Conservation (phyloP, 1,139 yeast species). For the Trichomonascaceae sp. region DNA sequence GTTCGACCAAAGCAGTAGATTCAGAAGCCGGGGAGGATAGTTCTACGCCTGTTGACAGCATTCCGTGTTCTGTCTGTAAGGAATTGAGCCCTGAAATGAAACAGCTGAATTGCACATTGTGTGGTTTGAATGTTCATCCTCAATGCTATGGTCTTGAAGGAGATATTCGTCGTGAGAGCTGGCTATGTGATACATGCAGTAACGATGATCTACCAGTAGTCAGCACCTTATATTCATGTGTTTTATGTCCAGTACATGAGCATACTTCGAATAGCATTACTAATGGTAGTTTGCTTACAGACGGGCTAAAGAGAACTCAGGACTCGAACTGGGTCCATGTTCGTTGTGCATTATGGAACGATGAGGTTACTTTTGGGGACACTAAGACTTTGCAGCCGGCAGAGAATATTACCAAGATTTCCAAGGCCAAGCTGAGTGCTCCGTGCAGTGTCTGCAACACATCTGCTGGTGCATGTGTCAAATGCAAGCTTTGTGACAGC, state of each 20-base stretch:
- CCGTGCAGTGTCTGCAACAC: conserved; percentile 40
- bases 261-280: conserved; percentile 23
- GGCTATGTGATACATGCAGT: conserved; percentile 82
- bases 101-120: conserved; percentile 53
- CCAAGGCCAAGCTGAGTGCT: conserved; percentile 22
- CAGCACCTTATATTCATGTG: conserved; percentile 57
- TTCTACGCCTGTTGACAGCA: neutral
- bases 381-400: conserved; percentile 42
- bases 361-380: conserved; percentile 40
- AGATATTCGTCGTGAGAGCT: conserved; percentile 26
- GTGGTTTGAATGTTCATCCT: conserved; percentile 65
- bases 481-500: conserved; percentile 40
- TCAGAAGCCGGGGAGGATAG: neutral
- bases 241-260: conserved; percentile 56
- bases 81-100: conserved; percentile 15
- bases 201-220: conserved; percentile 60
- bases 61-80: conserved; percentile 11
- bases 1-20: neutral
- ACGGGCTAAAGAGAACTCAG: conserved; percentile 64
- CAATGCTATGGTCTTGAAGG: conserved; percentile 15
- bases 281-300: conserved; percentile 41
- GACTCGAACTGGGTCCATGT: conserved; percentile 80
- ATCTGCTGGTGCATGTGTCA: conserved; percentile 38
- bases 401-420: conserved; percentile 26
- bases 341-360: conserved; percentile 59